Base-by-base conservation (phyloP, 192 early-diverging fungal genomes). In the Coemansia sp. region DNA sequence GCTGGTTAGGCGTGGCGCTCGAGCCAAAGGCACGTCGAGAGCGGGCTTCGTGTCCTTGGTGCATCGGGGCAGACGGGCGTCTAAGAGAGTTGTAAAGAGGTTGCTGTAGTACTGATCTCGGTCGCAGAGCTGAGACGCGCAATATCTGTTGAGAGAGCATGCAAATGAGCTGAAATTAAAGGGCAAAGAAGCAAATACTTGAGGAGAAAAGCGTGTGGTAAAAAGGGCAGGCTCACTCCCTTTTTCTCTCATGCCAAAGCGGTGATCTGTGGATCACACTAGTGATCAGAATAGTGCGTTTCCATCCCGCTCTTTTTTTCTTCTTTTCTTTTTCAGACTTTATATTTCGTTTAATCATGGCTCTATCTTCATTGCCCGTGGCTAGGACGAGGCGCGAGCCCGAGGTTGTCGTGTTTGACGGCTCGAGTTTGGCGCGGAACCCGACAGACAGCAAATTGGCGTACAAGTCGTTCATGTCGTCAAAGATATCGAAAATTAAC, bases 401-500 rank as follows among this genome's bases (percentile, higher is more conserved):
- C 11, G 75, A 77, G 38, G 62, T 77, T 1, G 65, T 77, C 0
- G 69, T 77, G 18, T 77, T 77, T 34, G 44, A 72, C 36, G 57
- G 57, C 57, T 33, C 64, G 2, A 14, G 11, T 1, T 12, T 37
- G 17, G 19, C 46, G 8, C 41, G 32, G 22, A 53, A 58, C 14
- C 19, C 64, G 5, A 42, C 50, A 22, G 34, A 38, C 53, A 68
- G 37, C 62, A 78, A 72, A 21, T 41, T 63, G 40, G 66, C 63
- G 22, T 72, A 78, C 62, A 72, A 72, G 33, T 29, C 60, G 15
- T 78, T 78, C 58, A 72, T 78, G 69, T 81, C 43, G 37, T 55
- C 42, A 72, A 90, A 83, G 63, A 82, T 42, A 38, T 67, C 83
- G 36, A 93, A 93, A 66, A 76, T 93, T 29, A 91, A 92, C 66